Base-by-base conservation (phyloP, 75 land plant genomes). In the Cupressus sempervirens region DNA sequence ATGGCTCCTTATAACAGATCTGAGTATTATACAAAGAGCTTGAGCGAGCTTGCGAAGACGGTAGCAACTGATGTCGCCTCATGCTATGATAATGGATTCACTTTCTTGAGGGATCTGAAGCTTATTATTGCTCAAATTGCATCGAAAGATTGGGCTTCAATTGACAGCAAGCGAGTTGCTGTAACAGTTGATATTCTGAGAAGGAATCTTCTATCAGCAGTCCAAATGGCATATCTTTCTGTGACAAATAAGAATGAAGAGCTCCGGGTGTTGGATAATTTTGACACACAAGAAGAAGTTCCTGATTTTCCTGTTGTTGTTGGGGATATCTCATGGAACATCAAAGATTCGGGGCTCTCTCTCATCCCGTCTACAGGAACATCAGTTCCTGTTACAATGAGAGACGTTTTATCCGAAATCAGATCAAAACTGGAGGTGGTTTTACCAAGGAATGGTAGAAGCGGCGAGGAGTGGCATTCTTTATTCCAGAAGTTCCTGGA, bases 1-100 rank as follows among this genome's bases (percentile, higher is more conserved):
- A 65, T 90, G 85, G 77, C 89, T 16, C 89, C 91, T 29, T 90
- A 86, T 54, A 80, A 85, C 50, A n/a, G 87, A 8, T 82, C 81
- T 18, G 87, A 88, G 20, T 90, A 68, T 35, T 81, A 87, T 26
- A 32, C 45, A 26, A 53, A 35, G 3, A 48, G 82, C 81, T 48
- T 48, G 1, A 8, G 50, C 10, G 50, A 9, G 1, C 50, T 48
- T 0, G 10, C 50, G 10, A 9, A 9, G 0, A 8, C 50, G 0
- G 50, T 48, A 9, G 7, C 7, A 45, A 1, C 9, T 9, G 1
- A 0, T 0, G 0, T 7, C 0, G 50, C 9, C 1, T 48, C 0
- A 9, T 48, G 0, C 50, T 48, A 48, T 48, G 50, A 48, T 48
- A 9, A 48, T 48, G 50, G 50, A 0, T 48, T 0, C 50, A 48